Evolutionary conservation across 164 flowering plant genomes (phyloP).

Genomic region (Santalum album): DNA sequence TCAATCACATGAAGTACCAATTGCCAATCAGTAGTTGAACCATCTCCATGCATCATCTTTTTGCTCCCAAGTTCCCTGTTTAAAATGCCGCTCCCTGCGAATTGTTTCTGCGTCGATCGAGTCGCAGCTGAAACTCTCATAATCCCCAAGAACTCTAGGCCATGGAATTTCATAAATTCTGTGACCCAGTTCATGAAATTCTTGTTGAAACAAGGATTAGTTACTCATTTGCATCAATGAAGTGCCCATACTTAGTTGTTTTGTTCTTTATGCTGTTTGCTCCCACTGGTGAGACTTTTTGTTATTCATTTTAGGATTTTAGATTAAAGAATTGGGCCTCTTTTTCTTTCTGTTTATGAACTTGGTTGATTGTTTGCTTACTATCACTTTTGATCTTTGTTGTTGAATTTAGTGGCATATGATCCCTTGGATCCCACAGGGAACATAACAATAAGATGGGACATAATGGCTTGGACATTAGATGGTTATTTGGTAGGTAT

Average conservation of each 20-base stretch:
- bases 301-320: background rate
- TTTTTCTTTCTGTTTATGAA: background rate
- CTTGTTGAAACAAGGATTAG: background rate
- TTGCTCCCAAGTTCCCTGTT: no score
- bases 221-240: conserved; percentile 4
- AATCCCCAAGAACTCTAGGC: background rate
- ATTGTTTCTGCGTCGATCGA: no score
- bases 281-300: conserved; percentile 9
- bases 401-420: conserved; percentile 31
- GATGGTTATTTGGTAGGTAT: conserved; percentile 56
- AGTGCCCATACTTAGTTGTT: conserved; percentile 6
- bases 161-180: conserved; percentile 5
- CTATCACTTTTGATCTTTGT: background rate
- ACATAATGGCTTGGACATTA: conserved; percentile 49
- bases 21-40: conserved; percentile 23
- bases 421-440: conserved; percentile 55
- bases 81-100: no score
- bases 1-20: conserved; percentile 3
- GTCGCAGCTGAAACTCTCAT: no score
- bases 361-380: background rate
- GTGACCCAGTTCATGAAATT: background rate
- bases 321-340: background rate
- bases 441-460: conserved; percentile 57
- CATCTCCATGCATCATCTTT: conserved; percentile 3
- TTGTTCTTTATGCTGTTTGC: conserved; percentile 2